Conservation (phyloP, 495 filamentous ascomycete genomes). For the Lentithecium fluviatile region DNA sequence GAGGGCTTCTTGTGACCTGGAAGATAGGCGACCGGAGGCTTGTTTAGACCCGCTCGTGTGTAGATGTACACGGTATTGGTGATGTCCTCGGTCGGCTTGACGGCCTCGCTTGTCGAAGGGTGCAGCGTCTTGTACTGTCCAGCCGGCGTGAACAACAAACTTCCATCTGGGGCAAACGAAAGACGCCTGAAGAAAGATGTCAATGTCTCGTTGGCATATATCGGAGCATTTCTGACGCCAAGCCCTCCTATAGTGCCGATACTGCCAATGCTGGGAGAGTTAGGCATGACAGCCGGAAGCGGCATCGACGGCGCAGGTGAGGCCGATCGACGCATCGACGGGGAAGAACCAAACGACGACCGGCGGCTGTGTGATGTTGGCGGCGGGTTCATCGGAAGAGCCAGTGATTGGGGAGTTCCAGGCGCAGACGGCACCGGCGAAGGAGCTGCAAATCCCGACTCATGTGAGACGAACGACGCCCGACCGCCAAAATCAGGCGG, state of each 20-base stretch:
- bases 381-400: slow-evolving; percentile 96
- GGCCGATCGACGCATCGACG: slow-evolving; percentile 78
- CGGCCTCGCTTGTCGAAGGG: slow-evolving; percentile 61
- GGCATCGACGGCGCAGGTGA: slow-evolving; percentile 96
- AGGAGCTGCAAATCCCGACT: slow-evolving; percentile 58
- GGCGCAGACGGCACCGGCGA: slow-evolving; percentile 90
- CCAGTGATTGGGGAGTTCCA: slow-evolving; percentile 86
- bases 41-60: slow-evolving; percentile 93
- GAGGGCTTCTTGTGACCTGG: slow-evolving; percentile 99
- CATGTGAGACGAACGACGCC: slow-evolving; percentile 58
- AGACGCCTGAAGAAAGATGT: slow-evolving; percentile 96
- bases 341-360: slow-evolving; percentile 92
- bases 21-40: slow-evolving; percentile 94
- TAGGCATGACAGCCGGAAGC: slow-evolving; percentile 92
- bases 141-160: slow-evolving; percentile 90
- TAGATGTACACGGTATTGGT: slow-evolving; percentile 99
- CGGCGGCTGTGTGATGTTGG: slow-evolving; percentile 85
- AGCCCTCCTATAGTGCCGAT: slow-evolving; percentile 55
- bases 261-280: slow-evolving; percentile 63
- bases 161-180: slow-evolving; percentile 93
- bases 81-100: slow-evolving; percentile 75
- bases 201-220: slow-evolving; percentile 96
- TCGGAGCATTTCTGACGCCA: slow-evolving; percentile 77
- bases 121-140: slow-evolving; percentile 90
- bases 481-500: slow-evolving; percentile 71